Conservation (phyloP, 139 green algal species). For the Picochlorum costavermella region DNA sequence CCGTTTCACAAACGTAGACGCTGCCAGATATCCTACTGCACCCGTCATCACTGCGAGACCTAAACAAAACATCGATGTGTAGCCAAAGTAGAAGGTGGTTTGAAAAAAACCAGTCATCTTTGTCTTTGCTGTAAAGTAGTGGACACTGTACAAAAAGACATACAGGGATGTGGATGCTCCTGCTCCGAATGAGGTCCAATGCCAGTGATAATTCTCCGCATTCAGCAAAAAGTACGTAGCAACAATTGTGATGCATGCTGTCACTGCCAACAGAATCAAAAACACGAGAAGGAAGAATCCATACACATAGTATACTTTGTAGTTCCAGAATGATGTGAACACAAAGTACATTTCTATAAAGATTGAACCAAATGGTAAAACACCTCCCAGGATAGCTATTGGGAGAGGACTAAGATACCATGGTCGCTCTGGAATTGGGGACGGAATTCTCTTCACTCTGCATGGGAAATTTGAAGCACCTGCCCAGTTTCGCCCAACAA, state of each 20-base stretch:
- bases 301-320: constrained; percentile 99
- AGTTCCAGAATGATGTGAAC: constrained; percentile 92
- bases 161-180: constrained; percentile 76
- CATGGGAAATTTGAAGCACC: constrained; percentile 57
- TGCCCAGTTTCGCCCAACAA: constrained; percentile 50
- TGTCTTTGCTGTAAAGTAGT: constrained; percentile 93
- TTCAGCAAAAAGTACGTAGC: constrained; percentile 98
- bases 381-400: constrained; percentile 66
- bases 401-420: constrained; percentile 82
- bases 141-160: constrained; percentile 80
- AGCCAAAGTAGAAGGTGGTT: constrained; percentile 95
- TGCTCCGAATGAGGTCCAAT: constrained; percentile 87
- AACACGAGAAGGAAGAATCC: constrained; percentile 97
- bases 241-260: constrained; percentile 82
- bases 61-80: constrained; percentile 90
- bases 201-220: constrained; percentile 97
- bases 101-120: constrained; percentile 98
- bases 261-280: constrained; percentile 88
- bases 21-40: constrained; percentile 77
- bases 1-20: constrained; percentile 69
- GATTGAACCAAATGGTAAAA: constrained; percentile 95
- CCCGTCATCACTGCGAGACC: constrained; percentile 66
- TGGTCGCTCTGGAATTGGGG: constrained; percentile 74
- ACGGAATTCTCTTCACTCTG: constrained; percentile 90
- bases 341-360: constrained; percentile 99